These are phyloP conservation scores for Cutaneotrichosporon sp. DNA, from an alignment of 1,284 basidiomycete species.

Conservation along the genomic window DNA sequence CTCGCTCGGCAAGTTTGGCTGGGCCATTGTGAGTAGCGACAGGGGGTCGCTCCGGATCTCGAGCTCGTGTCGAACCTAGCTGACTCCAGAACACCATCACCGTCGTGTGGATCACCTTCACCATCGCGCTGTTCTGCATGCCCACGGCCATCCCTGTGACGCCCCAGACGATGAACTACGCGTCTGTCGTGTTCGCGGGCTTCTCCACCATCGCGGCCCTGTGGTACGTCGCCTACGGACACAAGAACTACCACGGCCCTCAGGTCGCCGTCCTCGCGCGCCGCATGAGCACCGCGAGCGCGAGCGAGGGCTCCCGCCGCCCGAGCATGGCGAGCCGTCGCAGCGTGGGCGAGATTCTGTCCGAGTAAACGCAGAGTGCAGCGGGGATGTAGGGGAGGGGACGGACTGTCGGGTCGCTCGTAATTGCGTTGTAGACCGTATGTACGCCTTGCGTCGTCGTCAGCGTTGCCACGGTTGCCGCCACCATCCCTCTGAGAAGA, in stretches of 20 bases:
- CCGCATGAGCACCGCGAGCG: not conserved
- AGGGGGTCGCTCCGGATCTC: too few relatives aligned
- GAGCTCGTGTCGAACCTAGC: not conserved
- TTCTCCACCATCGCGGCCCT: constrained; percentile 60
- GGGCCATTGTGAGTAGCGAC: constrained; percentile 27
- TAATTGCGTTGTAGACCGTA: not conserved
- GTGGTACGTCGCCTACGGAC: constrained; percentile 60
- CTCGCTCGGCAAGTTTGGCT: constrained; percentile 50
- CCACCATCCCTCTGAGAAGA: too few relatives aligned
- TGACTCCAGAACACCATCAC: constrained; percentile 43
- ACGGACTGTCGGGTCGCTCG: not conserved
- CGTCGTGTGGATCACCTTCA: constrained; percentile 24
- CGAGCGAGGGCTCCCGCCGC: not conserved
- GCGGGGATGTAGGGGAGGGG: too few relatives aligned
- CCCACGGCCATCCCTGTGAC: constrained; percentile 42
- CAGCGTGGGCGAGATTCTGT: not conserved
- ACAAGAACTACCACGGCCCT: constrained; percentile 46
- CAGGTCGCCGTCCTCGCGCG: constrained; percentile 16
- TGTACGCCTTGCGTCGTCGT: not conserved
- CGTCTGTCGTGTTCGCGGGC: constrained; percentile 64
- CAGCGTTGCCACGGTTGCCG: too few relatives aligned
- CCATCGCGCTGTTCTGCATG: constrained; percentile 27
- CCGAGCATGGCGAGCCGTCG: not conserved
- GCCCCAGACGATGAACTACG: constrained; percentile 52
- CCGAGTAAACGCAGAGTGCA: not conserved